These are phyloP conservation scores for Starmerella powellii DNA, from an alignment of 805 yeast species.

Conservation along the genomic window DNA sequence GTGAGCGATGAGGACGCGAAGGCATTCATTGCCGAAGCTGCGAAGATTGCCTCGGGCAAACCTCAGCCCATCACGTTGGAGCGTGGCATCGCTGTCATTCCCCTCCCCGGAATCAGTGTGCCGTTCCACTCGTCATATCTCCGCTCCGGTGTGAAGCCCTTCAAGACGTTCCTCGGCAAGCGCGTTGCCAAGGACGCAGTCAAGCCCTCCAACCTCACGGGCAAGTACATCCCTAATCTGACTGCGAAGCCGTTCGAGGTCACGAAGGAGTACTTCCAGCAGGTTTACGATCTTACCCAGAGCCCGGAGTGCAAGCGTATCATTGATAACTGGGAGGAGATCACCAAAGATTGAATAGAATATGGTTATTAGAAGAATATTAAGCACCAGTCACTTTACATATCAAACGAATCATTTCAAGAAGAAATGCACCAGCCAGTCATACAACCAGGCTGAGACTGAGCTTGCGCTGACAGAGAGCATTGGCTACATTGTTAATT, in stretches of 20 bases:
- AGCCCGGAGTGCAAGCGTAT: conserved; percentile 83
- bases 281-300: conserved; percentile 81
- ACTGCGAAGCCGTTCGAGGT: conserved; percentile 95
- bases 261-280: conserved; percentile 94
- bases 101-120: conserved; percentile 97
- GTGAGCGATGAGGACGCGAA: conserved; percentile 77
- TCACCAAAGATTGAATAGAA: conserved; percentile 34
- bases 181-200: conserved; percentile 91
- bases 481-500: too few species aligned
- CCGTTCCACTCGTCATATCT: conserved; percentile 99
- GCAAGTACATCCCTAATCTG: conserved; percentile 95
- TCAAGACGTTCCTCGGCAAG: conserved; percentile 93
- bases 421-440: too few species aligned
- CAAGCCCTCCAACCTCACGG: conserved; percentile 83
- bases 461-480: too few species aligned
- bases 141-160: conserved; percentile 97
- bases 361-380: background rate
- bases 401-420: background rate
- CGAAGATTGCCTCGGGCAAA: conserved; percentile 70
- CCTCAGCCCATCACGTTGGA: conserved; percentile 95
- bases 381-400: background rate
- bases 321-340: conserved; percentile 85
- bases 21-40: conserved; percentile 77
- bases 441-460: too few species aligned
- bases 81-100: conserved; percentile 97